Evolutionary conservation across 768 basidiomycete species (phyloP).

Genomic region (Lanmaoa pseudosensibilis): DNA sequence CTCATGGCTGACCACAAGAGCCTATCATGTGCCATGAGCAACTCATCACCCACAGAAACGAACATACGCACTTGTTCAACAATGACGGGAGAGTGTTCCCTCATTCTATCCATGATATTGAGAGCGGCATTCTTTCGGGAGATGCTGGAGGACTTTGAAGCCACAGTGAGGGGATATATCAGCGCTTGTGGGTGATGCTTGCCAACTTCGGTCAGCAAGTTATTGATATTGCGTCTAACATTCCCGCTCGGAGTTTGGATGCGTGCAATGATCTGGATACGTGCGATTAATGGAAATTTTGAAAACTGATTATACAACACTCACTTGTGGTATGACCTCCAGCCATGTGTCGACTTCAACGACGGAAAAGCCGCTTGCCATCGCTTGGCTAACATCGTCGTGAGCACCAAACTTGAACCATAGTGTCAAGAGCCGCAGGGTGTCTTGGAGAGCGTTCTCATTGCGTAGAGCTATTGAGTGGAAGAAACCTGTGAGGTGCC

Average conservation of each 20-base stretch:
- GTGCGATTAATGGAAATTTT: background rate
- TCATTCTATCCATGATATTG: slow-evolving; percentile 89
- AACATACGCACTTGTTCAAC: slow-evolving; percentile 73
- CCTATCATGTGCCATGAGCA: slow-evolving; percentile 42
- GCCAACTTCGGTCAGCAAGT: slow-evolving; percentile 87
- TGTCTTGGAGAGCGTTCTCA: slow-evolving; percentile 92
- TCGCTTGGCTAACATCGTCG: slow-evolving; percentile 85
- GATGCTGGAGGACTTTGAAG: slow-evolving; percentile 89
- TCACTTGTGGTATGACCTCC: slow-evolving; percentile 95
- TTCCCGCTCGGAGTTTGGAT: slow-evolving; percentile 92
- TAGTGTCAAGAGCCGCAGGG: slow-evolving; percentile 84
- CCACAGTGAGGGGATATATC: slow-evolving; percentile 94
- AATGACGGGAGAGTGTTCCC: slow-evolving; percentile 82
- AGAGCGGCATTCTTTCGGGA: slow-evolving; percentile 80
- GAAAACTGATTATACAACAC: slow-evolving; percentile 2
- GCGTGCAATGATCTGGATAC: slow-evolving; percentile 86
- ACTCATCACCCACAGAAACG: background rate
- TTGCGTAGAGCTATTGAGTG: slow-evolving; percentile 88
- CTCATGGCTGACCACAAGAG: slow-evolving; percentile 86
- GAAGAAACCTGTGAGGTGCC: slow-evolving; percentile 73
- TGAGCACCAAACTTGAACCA: slow-evolving; percentile 98
- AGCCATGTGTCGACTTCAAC: slow-evolving; percentile 98
- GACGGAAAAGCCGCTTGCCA: slow-evolving; percentile 80
- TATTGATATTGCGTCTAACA: slow-evolving; percentile 86
- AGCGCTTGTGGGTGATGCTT: slow-evolving; percentile 97